A percentile compares a stretch with the other conserved stretches of the same genome.
These are phyloP conservation scores for Talaromyces nanjingensis DNA, from an alignment of 495 filamentous ascomycete genomes.

Conservation along the genomic window DNA sequence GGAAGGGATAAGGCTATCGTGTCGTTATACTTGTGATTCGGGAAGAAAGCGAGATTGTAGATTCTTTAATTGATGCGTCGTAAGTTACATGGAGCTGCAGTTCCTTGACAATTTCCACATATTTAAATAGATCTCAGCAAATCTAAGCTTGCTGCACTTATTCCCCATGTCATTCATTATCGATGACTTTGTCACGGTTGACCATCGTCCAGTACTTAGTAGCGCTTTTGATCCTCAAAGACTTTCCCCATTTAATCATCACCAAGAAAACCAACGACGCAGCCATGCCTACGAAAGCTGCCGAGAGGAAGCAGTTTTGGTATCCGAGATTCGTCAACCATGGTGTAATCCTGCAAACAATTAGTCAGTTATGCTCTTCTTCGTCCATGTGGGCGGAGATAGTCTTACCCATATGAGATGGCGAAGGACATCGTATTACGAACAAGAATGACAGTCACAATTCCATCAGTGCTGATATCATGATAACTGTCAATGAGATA, in stretches of 20 bases:
- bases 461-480: slow-evolving; percentile 54
- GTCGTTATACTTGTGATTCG: no score
- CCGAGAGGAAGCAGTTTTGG: slow-evolving; percentile 58
- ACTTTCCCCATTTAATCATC: slow-evolving; percentile 50
- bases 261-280: slow-evolving; percentile 46
- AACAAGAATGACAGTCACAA: slow-evolving; percentile 57
- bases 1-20: no score
- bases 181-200: background rate
- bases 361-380: slow-evolving; percentile 2
- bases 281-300: slow-evolving; percentile 52
- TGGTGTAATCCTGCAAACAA: slow-evolving; percentile 47
- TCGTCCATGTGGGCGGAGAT: background rate
- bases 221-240: slow-evolving; percentile 27
- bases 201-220: slow-evolving; percentile 38
- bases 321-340: slow-evolving; percentile 55
- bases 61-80: background rate
- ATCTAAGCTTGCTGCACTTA: background rate
- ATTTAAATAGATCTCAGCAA: background rate
- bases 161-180: background rate
- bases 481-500: slow-evolving; percentile 60
- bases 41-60: background rate
- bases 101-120: background rate
- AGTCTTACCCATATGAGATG: slow-evolving; percentile 43
- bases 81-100: background rate
- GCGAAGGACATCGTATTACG: slow-evolving; percentile 63